phyloP scores from a whole-genome alignment of 2,329 filamentous ascomycete genomes.

The Neocatenulostroma microsporum region DNA sequence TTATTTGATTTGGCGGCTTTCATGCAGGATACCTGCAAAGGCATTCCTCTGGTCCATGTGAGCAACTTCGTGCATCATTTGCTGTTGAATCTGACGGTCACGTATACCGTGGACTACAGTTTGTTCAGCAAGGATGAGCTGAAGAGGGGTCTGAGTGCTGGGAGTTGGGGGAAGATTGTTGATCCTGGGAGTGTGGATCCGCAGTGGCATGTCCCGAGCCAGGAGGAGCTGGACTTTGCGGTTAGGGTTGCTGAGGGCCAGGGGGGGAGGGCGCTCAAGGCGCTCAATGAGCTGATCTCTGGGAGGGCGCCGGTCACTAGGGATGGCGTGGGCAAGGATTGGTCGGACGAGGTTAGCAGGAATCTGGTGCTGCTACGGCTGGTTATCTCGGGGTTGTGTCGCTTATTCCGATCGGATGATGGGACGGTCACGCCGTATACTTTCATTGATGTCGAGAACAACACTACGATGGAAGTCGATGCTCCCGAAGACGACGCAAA shows the following conservation, averaged over 20 bases:
- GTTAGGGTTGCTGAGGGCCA: slow-evolving; percentile 83
- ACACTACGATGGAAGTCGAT: slow-evolving; percentile 19
- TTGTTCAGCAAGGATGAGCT: slow-evolving; percentile 76
- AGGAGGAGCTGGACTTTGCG: slow-evolving; percentile 78
- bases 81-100: slow-evolving; percentile 86
- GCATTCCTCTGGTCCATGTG: slow-evolving; percentile 88
- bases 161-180: slow-evolving; percentile 78
- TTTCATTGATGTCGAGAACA: slow-evolving; percentile 34
- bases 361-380: slow-evolving; percentile 81
- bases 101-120: slow-evolving; percentile 82
- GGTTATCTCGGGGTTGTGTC: slow-evolving; percentile 82
- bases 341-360: slow-evolving; percentile 92
- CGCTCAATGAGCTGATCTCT: slow-evolving; percentile 71
- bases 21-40: slow-evolving; percentile 94
- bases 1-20: slow-evolving; percentile 86
- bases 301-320: slow-evolving; percentile 75
- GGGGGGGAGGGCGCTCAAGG: slow-evolving; percentile 64
- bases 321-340: slow-evolving; percentile 94
- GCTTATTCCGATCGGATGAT: slow-evolving; percentile 69
- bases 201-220: slow-evolving; percentile 79
- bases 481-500: slow-evolving; percentile 37
- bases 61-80: slow-evolving; percentile 98
- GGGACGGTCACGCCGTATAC: slow-evolving; percentile 30
- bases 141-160: slow-evolving; percentile 61
- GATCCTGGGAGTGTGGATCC: slow-evolving; percentile 70